These are phyloP conservation scores for Rhodotorula sp. DNA, from an alignment of 1,284 basidiomycete genomes.

Conservation along the genomic window DNA sequence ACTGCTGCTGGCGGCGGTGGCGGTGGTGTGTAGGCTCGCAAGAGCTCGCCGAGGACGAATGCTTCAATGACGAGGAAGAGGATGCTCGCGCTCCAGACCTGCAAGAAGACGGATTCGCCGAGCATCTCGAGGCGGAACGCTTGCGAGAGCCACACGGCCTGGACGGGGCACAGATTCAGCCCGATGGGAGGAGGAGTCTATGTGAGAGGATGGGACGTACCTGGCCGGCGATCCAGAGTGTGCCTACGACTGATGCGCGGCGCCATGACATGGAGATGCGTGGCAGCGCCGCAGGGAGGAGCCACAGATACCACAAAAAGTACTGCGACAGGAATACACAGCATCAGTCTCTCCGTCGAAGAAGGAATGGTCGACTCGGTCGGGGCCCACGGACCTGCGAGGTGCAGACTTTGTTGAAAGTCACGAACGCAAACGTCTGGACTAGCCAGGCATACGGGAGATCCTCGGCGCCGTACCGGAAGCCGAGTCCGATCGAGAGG, in stretches of 20 bases:
- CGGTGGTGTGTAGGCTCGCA: background rate
- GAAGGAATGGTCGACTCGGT: too few species aligned
- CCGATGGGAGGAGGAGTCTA: too few species aligned
- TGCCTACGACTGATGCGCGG: conserved; percentile 55
- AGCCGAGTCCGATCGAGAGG: conserved; percentile 65
- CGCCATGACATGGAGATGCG: conserved; percentile 53
- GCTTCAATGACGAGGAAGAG: conserved; percentile 59
- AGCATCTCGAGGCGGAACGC: conserved; percentile 88
- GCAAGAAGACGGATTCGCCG: conserved; percentile 67
- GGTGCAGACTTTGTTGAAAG: conserved; percentile 98
- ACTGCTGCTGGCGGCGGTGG: too few species aligned
- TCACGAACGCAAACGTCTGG: conserved; percentile 85
- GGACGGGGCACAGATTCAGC: too few species aligned
- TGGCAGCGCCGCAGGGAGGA: conserved; percentile 79
- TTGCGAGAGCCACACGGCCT: conserved; percentile 78
- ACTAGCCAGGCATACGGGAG: conserved; percentile 84
- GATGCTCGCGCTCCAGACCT: conserved; percentile 75
- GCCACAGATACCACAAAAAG: conserved; percentile 94
- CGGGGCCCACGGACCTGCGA: conserved; percentile 66
- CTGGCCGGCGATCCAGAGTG: conserved; percentile 72
- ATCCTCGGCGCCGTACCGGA: conserved; percentile 61
- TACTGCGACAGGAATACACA: conserved; percentile 60
- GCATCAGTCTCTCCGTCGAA: too few species aligned
- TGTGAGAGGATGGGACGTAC: conserved; percentile 42
- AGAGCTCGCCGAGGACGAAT: background rate